Percentiles rank a stretch among this genome's conserved stretches.
Conservation (phyloP, 1,284 basidiomycete species). For the Apiotrichum porosum region DNA sequence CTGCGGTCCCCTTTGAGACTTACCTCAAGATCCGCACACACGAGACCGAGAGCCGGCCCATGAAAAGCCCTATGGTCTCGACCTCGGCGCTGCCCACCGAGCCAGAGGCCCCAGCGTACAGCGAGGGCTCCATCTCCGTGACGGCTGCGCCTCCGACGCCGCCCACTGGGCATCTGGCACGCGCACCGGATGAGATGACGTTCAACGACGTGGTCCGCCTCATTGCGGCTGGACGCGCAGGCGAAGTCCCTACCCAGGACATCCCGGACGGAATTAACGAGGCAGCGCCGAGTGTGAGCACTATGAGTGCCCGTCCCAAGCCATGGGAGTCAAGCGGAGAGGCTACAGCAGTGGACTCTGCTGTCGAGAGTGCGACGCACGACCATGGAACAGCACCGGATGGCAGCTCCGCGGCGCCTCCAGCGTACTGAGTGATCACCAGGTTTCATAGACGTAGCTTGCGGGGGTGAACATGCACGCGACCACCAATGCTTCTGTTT, state of each 20-base stretch:
- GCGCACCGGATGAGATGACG: slow-evolving; percentile 7
- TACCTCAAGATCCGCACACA: slow-evolving; percentile 9
- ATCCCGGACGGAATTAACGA: slow-evolving; percentile 36
- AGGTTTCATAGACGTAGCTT: no score
- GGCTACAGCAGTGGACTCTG: neutral
- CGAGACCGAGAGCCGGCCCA: slow-evolving; percentile 16
- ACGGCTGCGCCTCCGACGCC: neutral
- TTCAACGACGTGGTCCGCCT: slow-evolving; percentile 20
- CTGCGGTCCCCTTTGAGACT: slow-evolving; percentile 10
- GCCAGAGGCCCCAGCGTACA: neutral
- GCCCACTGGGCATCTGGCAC: no score
- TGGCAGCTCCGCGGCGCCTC: no score
- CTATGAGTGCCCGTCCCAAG: slow-evolving; percentile 12
- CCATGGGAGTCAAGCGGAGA: slow-evolving; percentile 17
- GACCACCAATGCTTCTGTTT: no score
- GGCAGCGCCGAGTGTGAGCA: slow-evolving; percentile 7
- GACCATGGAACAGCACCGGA: no score
- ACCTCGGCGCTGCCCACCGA: neutral
- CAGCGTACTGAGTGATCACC: no score
- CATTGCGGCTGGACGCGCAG: slow-evolving; percentile 32
- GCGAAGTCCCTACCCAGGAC: slow-evolving; percentile 23
- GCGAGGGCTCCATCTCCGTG: no score
- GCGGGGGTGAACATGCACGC: no score
- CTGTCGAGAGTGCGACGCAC: neutral
- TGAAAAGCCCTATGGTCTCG: slow-evolving; percentile 4